These are phyloP conservation scores for Thalassiosira pacifica DNA, from an alignment of 352 stramenopile genomes.

Conservation along the genomic window DNA sequence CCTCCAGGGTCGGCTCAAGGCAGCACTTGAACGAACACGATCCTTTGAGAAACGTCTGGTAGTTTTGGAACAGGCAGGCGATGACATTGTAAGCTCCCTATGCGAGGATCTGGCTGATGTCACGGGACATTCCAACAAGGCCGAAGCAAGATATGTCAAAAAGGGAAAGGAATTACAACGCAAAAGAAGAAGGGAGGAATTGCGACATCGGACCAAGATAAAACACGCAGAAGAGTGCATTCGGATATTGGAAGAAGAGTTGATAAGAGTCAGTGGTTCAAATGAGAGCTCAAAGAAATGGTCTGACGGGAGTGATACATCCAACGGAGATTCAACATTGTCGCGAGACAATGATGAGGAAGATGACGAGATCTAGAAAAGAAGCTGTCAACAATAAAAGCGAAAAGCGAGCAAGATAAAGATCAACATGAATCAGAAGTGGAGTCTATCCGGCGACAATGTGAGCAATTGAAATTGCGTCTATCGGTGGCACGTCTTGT, in stretches of 20 bases:
- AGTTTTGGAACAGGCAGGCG: slow-evolving; percentile 62
- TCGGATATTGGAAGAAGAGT: slow-evolving; percentile 44
- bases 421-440: slow-evolving; percentile 49
- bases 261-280: slow-evolving; percentile 41
- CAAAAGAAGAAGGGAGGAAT: slow-evolving; percentile 46
- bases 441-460: slow-evolving; percentile 57
- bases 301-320: slow-evolving; percentile 28
- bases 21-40: slow-evolving; percentile 49
- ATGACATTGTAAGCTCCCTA: slow-evolving; percentile 65
- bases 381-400: slow-evolving; percentile 58
- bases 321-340: slow-evolving; percentile 20
- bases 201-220: slow-evolving; percentile 37
- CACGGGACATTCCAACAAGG: slow-evolving; percentile 55
- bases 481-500: slow-evolving; percentile 58
- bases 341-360: slow-evolving; percentile 48
- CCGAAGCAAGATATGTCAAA: slow-evolving; percentile 60
- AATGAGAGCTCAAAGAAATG: no score
- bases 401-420: slow-evolving; percentile 60
- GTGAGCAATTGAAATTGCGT: slow-evolving; percentile 62
- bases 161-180: slow-evolving; percentile 56
- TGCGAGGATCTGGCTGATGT: slow-evolving; percentile 67
- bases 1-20: slow-evolving; percentile 48
- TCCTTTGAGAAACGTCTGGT: slow-evolving; percentile 58
- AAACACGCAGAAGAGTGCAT: slow-evolving; percentile 46
- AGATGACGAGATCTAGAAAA: slow-evolving; percentile 63